Base-by-base conservation (phyloP, 208 protist genomes). In the Angomonas ambiguus region DNA sequence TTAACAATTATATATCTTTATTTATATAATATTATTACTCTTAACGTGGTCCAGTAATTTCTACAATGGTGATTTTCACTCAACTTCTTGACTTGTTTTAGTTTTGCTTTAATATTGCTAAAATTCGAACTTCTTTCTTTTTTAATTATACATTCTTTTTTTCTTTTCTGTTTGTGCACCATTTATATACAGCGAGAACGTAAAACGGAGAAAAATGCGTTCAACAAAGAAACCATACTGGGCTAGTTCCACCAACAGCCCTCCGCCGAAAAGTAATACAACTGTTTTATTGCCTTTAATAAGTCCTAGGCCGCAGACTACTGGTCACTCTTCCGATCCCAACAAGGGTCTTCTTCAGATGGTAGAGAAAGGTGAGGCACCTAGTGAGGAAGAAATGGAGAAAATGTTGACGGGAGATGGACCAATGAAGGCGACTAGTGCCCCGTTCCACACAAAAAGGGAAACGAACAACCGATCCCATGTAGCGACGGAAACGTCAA, bases 401-500 rank as follows among this genome's bases (percentile, higher is more conserved):
- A 69, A 56, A 13, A 53, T 80, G 34, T 79, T 95, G 18, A 84
- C 79, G 10, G 76, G 56, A 5, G 84, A 80, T 18, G 85, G 79
- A 0, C 77, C 83, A 0, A 87, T 95, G 67, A 74, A 67, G 1
- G 73, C 89, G 0, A 38, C 58, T 24, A 65, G 60, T 25, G 82
- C 76, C 8, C 73, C 69, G 22, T 33, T 91, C 20, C 77, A 87
- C 62, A 51, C 6, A 51, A 58, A 24, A 66, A 69, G 30, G 49
- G 49, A n/a, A 51, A 69, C 4, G 33, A 72, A 1, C 59, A 53
- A 11, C 2, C 32, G 57, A 27, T 62, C 51, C 10, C 28, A n/a
- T 3, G 76, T 91, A 16, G 88, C 92, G 85, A 94, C 88, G 10
- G 77, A 85, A 35, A 65, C 62, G 0, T 88, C 85, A 0, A 81